Evolutionary conservation across 768 basidiomycete species (phyloP).

Genomic region (Paxillus rubicundulus): DNA sequence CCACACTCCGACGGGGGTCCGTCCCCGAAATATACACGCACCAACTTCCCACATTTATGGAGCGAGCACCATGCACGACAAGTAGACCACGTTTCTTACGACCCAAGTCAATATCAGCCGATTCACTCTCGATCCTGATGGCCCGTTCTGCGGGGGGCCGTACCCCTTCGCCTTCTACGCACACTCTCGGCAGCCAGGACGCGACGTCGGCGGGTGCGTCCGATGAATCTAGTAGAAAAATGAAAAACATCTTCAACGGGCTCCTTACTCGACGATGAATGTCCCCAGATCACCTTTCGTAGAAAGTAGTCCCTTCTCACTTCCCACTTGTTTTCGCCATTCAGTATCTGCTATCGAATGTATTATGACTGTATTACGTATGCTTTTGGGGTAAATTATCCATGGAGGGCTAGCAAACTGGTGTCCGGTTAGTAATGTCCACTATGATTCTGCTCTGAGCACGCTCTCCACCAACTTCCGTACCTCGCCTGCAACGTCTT

Average conservation of each 20-base stretch:
- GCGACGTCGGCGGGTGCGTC: neutral
- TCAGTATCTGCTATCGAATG: constrained; percentile 9
- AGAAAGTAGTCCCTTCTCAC: neutral
- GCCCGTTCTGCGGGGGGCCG: constrained; percentile 10
- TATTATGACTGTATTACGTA: constrained; percentile 27
- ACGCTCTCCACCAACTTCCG: constrained; percentile 48
- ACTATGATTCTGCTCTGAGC: constrained; percentile 30
- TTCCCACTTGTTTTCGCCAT: constrained; percentile 5
- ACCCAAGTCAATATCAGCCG: constrained; percentile 54
- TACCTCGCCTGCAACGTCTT: constrained; percentile 76
- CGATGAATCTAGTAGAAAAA: constrained; percentile 30
- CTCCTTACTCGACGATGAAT: constrained; percentile 38
- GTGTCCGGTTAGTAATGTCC: neutral
- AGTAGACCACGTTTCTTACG: constrained; percentile 32
- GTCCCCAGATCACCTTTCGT: neutral
- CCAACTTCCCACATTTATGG: constrained; percentile 11
- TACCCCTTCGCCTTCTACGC: constrained; percentile 7
- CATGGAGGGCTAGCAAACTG: neutral
- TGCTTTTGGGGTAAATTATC: constrained; percentile 14
- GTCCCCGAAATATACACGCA: constrained; percentile 22
- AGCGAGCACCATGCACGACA: constrained; percentile 18
- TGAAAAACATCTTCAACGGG: constrained; percentile 41
- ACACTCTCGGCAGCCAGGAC: constrained; percentile 3
- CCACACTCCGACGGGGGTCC: constrained; percentile 26
- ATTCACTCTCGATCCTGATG: constrained; percentile 44